Base-by-base conservation (phyloP, 1,284 basidiomycete genomes). In the Trametes sp. region DNA sequence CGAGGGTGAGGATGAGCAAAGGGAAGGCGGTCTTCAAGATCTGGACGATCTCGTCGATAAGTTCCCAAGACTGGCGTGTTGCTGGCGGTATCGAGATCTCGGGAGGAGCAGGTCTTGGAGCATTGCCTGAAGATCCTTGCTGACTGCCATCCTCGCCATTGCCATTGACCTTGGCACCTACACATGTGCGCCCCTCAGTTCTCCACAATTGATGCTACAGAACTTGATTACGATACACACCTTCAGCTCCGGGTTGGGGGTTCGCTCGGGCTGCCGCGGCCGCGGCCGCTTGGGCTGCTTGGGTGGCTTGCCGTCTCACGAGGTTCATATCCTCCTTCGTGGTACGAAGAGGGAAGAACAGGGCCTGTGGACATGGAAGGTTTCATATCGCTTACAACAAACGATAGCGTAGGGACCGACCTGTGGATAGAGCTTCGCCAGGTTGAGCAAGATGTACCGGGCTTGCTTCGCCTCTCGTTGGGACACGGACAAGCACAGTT, bases 21-120 rank as follows among this genome's bases (percentile, higher is more conserved):
- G 98, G 98, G 82, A 98, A 98, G 1, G 95, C 93, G 0, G 97
- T 98, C 81, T 99, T 99, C 72, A 99, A 84, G 59, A 96, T 91
- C 73, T 96, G 93, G 52, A 96, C 88, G 65, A 99, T 90, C 73
- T 99, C 98, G 52, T 99, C 98, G 16, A 98, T 89, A 71, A 94
- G 87, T 63, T 98, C 97, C 86, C 89, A 95, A 31, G 94, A 88
- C 70, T 93, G 92, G 28, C 92, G 88, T 44, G 80, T 75, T 4
- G 84, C 82, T 57, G 73, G 61, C 19, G 76, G 58, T 10, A 67
- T 58, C 16, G 58, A 36, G 11, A 66, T 49, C 51, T 65, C 66
- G 44, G 68, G 50, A 24, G 55, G 60, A 46, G 67, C 46, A n/a
- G 55, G 59, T 23, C 62, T 61, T 38, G 68, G 38, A 41, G 38